Evolutionary conservation across 2,329 filamentous ascomycete genomes (phyloP), one percentile per base, ranked within the genome.

Genomic region (Ophiostoma angusticollis): DNA sequence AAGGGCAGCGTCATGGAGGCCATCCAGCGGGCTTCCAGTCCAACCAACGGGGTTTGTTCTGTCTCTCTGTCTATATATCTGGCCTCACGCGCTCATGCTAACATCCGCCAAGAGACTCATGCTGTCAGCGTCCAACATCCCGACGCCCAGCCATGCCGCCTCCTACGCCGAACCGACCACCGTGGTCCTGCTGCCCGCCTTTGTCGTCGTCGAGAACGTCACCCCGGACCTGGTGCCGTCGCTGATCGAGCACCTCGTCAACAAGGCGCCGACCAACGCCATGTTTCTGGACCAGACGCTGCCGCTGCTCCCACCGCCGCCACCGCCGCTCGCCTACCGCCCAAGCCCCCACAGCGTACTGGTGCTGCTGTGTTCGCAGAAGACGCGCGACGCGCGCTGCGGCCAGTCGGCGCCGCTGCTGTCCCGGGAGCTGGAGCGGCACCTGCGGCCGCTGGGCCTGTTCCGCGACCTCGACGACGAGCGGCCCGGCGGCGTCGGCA

Each of bases 311-410:
- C 46, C 53, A 1, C 25, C 40, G 12, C 44, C 41, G 27, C 37
- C 44, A 3, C 43, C 53, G 0, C 51, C 52, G 22, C 52, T 67
- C 23, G 54, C 52, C 1, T 58, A 77, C 16, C 73, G 75, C 6
- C 69, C 80, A 5, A 87, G 78, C 49, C 85, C 86, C 4, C 89
- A 96, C 65, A 71, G 74, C 45, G 86, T 80, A 47, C 71, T 96
- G 19, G 85, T 98, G 53, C 74, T 98, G 36, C 78, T 98, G 54
- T 98, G 91, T 67, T 93, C 84, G 32, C 91, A 96, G 56, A 78
- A 76, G 53, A 95, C 85, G n/a, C 81, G 91, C 45, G 91, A 96
- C 58, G 87, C 84, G 0, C 82, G 91, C 50, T 96, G 91, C 57
- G 91, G 89, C 1, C 87, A 95, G 63, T 91, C 82, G 24, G 91